These are phyloP conservation scores for Pleurostoma richardsiae DNA, from an alignment of 2,329 filamentous ascomycete species.

Conservation along the genomic window DNA sequence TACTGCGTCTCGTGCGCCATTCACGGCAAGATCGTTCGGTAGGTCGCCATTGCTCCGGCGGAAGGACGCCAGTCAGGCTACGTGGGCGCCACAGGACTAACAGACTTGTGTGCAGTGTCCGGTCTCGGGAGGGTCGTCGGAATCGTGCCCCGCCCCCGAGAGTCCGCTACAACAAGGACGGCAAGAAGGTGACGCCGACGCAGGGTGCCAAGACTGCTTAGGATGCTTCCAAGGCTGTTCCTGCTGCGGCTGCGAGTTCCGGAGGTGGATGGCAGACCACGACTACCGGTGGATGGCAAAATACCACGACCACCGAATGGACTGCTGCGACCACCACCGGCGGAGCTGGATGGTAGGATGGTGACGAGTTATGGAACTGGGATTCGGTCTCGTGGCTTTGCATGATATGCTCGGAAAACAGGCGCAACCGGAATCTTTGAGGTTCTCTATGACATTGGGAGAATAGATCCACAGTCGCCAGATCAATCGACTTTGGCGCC, in stretches of 20 bases:
- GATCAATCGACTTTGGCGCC: not conserved
- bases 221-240: conserved; percentile 1
- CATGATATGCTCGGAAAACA: conserved; percentile 14
- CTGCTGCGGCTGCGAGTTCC: not conserved
- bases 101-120: conserved; percentile 64
- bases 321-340: not conserved
- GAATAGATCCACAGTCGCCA: not conserved
- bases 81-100: conserved; percentile 29
- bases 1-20: conserved; percentile 99
- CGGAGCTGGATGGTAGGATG: not conserved
- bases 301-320: not conserved
- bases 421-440: conserved; percentile 21
- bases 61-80: conserved; percentile 46
- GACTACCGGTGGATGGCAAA: conserved; percentile 5
- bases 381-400: not conserved
- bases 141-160: conserved; percentile 98
- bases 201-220: conserved; percentile 63
- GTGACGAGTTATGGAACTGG: not conserved
- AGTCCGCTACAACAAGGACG: conserved; percentile 99
- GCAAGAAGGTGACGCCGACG: conserved; percentile 97
- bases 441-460: conserved; percentile 21
- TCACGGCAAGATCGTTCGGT: conserved; percentile 99
- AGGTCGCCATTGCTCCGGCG: conserved; percentile 55
- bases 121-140: conserved; percentile 91
- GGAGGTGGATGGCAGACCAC: conserved; percentile 12